Conservation (phyloP, 495 filamentous ascomycete species). For the Choiromyces venosus region DNA sequence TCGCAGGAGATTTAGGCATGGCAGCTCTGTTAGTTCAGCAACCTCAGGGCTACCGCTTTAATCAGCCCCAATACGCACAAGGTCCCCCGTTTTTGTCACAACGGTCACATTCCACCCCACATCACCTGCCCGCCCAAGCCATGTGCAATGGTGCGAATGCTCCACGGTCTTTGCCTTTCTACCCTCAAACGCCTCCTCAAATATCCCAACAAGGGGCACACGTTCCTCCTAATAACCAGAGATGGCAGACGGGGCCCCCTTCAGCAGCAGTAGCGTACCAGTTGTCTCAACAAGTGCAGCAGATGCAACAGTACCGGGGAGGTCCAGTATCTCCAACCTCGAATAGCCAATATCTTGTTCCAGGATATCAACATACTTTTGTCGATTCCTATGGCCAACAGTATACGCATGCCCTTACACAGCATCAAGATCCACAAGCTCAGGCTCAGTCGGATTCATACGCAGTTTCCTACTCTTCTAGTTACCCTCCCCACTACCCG, state of each 20-base stretch:
- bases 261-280: slow-evolving; percentile 27
- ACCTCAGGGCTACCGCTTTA: slow-evolving; percentile 7
- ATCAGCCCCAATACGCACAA: slow-evolving; percentile 28
- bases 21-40: slow-evolving; percentile 15
- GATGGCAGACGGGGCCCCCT: slow-evolving; percentile 24
- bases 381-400: slow-evolving; percentile 32
- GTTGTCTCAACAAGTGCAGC: slow-evolving; percentile 24
- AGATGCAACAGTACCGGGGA: slow-evolving; percentile 30
- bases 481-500: slow-evolving; percentile 23
- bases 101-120: slow-evolving; percentile 15
- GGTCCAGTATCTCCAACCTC: slow-evolving; percentile 3
- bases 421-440: slow-evolving; percentile 22
- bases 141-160: slow-evolving; percentile 16
- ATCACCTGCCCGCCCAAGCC: slow-evolving; percentile 4
- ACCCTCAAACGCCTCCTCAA: slow-evolving; percentile 15
- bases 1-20: slow-evolving; percentile 14
- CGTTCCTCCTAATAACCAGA: slow-evolving; percentile 4
- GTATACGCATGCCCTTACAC: slow-evolving; percentile 20
- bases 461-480: slow-evolving; percentile 24
- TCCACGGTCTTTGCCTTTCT: slow-evolving; percentile 20
- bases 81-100: slow-evolving; percentile 14
- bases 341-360: slow-evolving; percentile 22
- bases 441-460: slow-evolving; percentile 17
- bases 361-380: slow-evolving; percentile 20
- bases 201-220: slow-evolving; percentile 15